Conservation (phyloP, 352 stramenopile species). For the Phytophthora meadii region DNA sequence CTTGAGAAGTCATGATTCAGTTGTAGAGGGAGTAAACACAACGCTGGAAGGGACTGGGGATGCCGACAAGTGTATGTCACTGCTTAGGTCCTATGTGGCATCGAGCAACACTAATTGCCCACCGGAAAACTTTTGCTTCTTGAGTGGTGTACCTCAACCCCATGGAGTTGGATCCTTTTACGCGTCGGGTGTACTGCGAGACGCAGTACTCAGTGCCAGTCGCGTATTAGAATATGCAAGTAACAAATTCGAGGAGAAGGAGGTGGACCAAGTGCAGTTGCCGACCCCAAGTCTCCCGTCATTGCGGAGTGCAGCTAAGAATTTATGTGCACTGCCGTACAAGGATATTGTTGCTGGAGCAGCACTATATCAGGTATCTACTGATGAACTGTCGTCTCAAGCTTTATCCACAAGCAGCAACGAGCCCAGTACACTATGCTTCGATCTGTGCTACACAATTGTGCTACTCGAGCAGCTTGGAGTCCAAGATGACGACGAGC, state of each 20-base stretch:
- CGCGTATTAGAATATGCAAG: conserved; percentile 39
- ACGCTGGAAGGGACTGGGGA: conserved; percentile 48
- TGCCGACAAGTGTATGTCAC: conserved; percentile 50
- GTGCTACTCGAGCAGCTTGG: conserved; percentile 69
- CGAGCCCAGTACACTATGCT: conserved; percentile 42
- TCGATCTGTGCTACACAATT: conserved; percentile 70
- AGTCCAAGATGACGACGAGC: conserved; percentile 53
- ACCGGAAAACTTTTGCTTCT: conserved; percentile 54
- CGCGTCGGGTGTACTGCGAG: conserved; percentile 46
- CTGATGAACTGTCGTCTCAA: conserved; percentile 1
- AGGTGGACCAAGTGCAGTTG: conserved; percentile 41
- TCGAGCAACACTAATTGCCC: conserved; percentile 64
- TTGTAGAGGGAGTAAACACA: conserved; percentile 28
- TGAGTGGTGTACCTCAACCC: conserved; percentile 55
- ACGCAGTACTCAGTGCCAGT: conserved; percentile 33
- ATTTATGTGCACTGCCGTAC: conserved; percentile 45
- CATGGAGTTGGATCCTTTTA: conserved; percentile 56
- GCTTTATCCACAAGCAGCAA: conserved; percentile 12
- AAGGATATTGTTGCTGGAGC: conserved; percentile 23
- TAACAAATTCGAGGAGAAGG: conserved; percentile 14
- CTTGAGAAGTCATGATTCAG: conserved; percentile 29
- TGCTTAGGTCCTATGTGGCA: conserved; percentile 51
- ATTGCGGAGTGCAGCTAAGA: conserved; percentile 44
- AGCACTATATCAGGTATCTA: background rate
- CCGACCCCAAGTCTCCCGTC: conserved; percentile 51